Base-by-base conservation (phyloP, 108 stramenopile species). In the Nitzschia sp. region DNA sequence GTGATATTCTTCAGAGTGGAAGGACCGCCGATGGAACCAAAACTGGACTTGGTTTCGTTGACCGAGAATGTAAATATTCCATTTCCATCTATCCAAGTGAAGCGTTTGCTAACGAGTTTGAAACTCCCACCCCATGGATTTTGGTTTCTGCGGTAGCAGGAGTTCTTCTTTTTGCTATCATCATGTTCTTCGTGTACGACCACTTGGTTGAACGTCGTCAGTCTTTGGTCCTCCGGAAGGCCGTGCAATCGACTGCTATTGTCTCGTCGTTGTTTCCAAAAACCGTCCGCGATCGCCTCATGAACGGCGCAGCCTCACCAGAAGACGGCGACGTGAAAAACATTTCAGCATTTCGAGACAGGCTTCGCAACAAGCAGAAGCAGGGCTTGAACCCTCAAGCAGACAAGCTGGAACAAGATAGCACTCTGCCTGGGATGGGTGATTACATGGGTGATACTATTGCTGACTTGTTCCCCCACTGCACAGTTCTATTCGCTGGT, bases 1-100 rank as follows among this genome's bases (percentile, higher is more conserved):
- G 47, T 2, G 6, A 13, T 31, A n/a, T 28, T 3, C 48, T 64
- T 3, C 30, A 64, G 25, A 48, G 16, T 27, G 63, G 63, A 50
- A 64, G 3, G 0, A 48, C 34, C 3, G 31, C 27, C 0, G 45
- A 35, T 41, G 66, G 52, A 13, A 55, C 52, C 21, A 45, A 41
- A 16, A 15, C 8, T 23, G 66, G 66, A 0, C 29, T 67, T 21
- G 36, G 36, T n/a, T 55, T 71, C 29, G 47, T 36, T 22, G 50
- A 61, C 4, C 48, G 48, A 50, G 28, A 34, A 13, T 75, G 74
- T 59, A 21, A 35, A 9, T 80, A 74, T 47, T 23, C 31, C 4
- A 45, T 90, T 2, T 27, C 25, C 26, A 79, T 91, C 9, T 91
- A 88, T 63, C 90, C 90, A 47, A 80, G 83, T 11, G 46, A 78